Conservation (phyloP, 805 yeast genomes). For the Kodamaea kakaduensis region DNA sequence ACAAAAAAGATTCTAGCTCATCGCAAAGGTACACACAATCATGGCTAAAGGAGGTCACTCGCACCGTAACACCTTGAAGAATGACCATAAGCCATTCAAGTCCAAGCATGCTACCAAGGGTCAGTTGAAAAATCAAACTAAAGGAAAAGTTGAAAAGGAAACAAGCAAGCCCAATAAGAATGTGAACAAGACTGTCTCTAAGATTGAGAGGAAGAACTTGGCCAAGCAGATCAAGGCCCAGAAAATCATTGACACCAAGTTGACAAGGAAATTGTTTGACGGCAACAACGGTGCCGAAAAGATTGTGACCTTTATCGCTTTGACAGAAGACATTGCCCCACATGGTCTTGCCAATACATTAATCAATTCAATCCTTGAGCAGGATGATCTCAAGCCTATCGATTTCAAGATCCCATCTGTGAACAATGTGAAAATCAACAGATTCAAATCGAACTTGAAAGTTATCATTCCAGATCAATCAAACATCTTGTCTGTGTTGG, state of each 20-base stretch:
- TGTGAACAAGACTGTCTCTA: conserved; percentile 37
- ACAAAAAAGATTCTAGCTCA: conserved; percentile 9
- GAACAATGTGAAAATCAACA: conserved; percentile 47
- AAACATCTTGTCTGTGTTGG: conserved; percentile 67
- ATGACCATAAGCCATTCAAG: conserved; percentile 86
- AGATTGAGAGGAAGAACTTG: conserved; percentile 68
- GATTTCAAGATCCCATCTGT: conserved; percentile 45
- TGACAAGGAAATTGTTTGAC: conserved; percentile 68
- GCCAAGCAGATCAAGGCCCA: conserved; percentile 72
- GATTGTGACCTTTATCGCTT: conserved; percentile 73
- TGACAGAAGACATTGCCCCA: conserved; percentile 66
- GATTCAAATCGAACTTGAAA: conserved; percentile 74
- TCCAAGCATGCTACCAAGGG: conserved; percentile 89
- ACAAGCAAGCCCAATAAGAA: conserved; percentile 28
- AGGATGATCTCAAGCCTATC: conserved; percentile 18
- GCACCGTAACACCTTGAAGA: conserved; percentile 81
- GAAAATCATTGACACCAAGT: conserved; percentile 60
- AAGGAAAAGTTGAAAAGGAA: conserved; percentile 84
- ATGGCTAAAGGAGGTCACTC: conserved; percentile 67
- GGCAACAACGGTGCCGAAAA: conserved; percentile 80
- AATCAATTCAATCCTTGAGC: conserved; percentile 34
- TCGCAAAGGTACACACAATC: conserved; percentile 8
- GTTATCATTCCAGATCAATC: conserved; percentile 67
- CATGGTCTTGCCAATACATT: conserved; percentile 51
- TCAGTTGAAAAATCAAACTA: conserved; percentile 69